A percentile compares a stretch with the other conserved stretches of the same genome.
Evolutionary conservation across 345 rosid genomes (phyloP).

Genomic region (Erysimum cheiranthoides): DNA sequence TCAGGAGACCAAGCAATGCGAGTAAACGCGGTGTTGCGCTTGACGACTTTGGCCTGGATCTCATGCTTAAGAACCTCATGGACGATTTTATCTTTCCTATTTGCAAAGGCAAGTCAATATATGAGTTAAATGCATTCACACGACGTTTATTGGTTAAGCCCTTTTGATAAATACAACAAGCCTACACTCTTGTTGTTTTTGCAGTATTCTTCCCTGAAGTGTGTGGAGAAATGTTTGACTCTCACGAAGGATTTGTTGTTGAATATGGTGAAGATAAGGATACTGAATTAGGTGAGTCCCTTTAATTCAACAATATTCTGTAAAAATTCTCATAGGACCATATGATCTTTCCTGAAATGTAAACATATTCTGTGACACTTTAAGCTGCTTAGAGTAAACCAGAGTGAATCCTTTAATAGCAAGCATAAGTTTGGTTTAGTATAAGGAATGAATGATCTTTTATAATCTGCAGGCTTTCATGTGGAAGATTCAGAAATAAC

Average conservation of each 20-base stretch:
- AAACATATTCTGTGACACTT: no score
- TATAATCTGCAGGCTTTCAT: slow-evolving; percentile 60
- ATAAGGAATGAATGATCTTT: background rate
- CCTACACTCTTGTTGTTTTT: slow-evolving; percentile 21
- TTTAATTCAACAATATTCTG: background rate
- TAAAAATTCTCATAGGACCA: background rate
- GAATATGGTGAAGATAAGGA: no score
- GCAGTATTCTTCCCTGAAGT: slow-evolving; percentile 82
- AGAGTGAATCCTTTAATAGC: background rate
- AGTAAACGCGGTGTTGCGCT: slow-evolving; percentile 75
- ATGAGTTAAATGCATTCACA: background rate
- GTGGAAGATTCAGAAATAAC: slow-evolving; percentile 83
- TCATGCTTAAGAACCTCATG: slow-evolving; percentile 69
- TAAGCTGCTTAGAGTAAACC: background rate
- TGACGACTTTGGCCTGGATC: slow-evolving; percentile 81
- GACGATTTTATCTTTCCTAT: slow-evolving; percentile 67
- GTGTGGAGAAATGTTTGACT: slow-evolving; percentile 73
- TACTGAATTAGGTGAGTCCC: slow-evolving; percentile 66
- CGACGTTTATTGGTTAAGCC: background rate
- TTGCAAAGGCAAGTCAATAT: slow-evolving; percentile 52
- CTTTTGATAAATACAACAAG: background rate
- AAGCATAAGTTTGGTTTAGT: background rate
- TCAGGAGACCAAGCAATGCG: slow-evolving; percentile 74
- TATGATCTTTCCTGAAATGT: no score
- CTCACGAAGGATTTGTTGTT: slow-evolving; percentile 85